These are phyloP conservation scores for Artemisia tridentata DNA, from an alignment of 129 eudicot genomes.

Conservation along the genomic window DNA sequence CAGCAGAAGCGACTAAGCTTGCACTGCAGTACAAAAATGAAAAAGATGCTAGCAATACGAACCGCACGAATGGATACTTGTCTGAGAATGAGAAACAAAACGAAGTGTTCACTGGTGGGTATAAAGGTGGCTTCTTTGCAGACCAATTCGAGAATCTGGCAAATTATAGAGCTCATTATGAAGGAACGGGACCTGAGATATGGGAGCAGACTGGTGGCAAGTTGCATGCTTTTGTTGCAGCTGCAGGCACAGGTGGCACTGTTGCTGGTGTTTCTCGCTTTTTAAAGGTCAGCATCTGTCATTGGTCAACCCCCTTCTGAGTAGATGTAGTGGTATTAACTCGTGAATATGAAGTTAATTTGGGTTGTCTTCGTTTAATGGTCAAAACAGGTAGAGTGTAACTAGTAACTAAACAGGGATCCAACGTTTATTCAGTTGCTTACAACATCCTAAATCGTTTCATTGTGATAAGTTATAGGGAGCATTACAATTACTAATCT, in stretches of 20 bases:
- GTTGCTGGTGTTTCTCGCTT: conserved; percentile 84
- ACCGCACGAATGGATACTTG: conserved; percentile 34
- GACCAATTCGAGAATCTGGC: conserved; percentile 95
- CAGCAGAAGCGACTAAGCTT: conserved; percentile 69
- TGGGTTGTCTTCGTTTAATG: neutral
- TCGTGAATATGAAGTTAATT: neutral
- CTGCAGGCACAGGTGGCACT: conserved; percentile 98
- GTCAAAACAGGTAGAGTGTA: neutral
- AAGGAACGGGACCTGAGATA: conserved; percentile 95
- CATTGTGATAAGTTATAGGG: too few species aligned
- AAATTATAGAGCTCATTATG: conserved; percentile 86
- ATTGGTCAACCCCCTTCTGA: neutral
- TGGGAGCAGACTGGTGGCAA: conserved; percentile 85
- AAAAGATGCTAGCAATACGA: conserved; percentile 27
- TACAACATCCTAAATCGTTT: too few species aligned
- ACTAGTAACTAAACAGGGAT: too few species aligned
- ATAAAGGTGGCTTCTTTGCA: conserved; percentile 93
- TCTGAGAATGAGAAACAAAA: conserved; percentile 22
- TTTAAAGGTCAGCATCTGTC: conserved; percentile 54
- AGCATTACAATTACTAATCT: too few species aligned
- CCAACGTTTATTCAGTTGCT: too few species aligned
- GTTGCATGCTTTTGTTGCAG: conserved; percentile 85
- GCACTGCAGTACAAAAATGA: conserved; percentile 33
- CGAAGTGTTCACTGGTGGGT: conserved; percentile 31
- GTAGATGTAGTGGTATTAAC: neutral